These are phyloP conservation scores for Ceratocystis eucalypticola DNA, from an alignment of 2,329 filamentous ascomycete species.

Conservation along the genomic window DNA sequence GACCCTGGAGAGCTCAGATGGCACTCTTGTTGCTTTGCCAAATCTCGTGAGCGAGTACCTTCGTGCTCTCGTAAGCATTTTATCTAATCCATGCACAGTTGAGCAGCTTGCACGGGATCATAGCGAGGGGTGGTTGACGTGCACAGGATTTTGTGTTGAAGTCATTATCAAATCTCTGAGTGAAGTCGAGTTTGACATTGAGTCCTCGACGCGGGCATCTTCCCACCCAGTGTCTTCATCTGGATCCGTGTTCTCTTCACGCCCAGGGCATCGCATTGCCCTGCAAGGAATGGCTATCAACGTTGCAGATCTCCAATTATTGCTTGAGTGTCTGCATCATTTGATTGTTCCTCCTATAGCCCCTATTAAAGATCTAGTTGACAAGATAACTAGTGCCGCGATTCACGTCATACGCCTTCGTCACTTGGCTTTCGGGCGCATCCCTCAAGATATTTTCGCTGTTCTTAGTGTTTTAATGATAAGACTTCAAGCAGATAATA, in stretches of 20 bases:
- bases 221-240: conserved; percentile 34
- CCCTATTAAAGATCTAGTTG: conserved; percentile 33
- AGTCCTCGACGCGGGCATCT: conserved; percentile 24
- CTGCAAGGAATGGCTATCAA: conserved; percentile 18
- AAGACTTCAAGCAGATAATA: conserved; percentile 53
- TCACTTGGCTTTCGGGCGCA: conserved; percentile 43
- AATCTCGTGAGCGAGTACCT: conserved; percentile 59
- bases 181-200: conserved; percentile 27
- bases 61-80: conserved; percentile 56
- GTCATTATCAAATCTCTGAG: conserved; percentile 42
- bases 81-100: conserved; percentile 61
- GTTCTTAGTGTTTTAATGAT: conserved; percentile 59
- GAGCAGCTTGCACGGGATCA: conserved; percentile 55
- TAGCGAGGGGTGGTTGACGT: conserved; percentile 51
- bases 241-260: conserved; percentile 21
- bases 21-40: conserved; percentile 48
- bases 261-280: conserved; percentile 11
- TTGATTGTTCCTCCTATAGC: conserved; percentile 55
- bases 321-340: conserved; percentile 51
- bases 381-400: conserved; percentile 3
- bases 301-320: conserved; percentile 30
- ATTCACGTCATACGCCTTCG: conserved; percentile 44
- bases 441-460: conserved; percentile 61
- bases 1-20: conserved; percentile 48
- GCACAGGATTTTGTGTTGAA: conserved; percentile 57